Conservation (phyloP, 768 basidiomycete genomes). For the Candolleomyces aberdarensis region DNA sequence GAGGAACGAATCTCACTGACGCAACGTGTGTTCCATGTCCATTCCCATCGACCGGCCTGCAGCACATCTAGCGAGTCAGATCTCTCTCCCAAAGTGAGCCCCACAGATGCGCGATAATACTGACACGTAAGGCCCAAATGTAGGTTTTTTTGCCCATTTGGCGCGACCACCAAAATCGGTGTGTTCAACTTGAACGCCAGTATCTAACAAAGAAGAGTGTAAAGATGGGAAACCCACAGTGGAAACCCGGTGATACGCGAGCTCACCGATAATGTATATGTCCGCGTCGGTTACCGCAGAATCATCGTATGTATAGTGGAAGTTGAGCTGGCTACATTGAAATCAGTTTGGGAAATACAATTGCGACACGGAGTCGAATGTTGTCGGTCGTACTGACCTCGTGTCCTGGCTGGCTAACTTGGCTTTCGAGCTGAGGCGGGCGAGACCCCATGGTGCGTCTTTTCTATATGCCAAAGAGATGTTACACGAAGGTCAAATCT, state of each 20-base stretch:
- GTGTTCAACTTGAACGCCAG: slow-evolving; percentile 21
- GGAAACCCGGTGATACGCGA: too few relatives aligned
- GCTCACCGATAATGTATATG: slow-evolving; percentile 38
- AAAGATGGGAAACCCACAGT: not conserved
- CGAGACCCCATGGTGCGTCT: slow-evolving; percentile 32
- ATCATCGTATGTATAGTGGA: slow-evolving; percentile 21
- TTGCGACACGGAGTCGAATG: not conserved
- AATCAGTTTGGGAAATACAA: not conserved
- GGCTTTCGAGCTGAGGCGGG: slow-evolving; percentile 19
- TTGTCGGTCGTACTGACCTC: not conserved
- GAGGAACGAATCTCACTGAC: slow-evolving; percentile 1
- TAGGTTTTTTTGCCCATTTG: slow-evolving; percentile 27
- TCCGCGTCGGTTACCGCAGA: slow-evolving; percentile 29
- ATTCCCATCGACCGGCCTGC: slow-evolving; percentile 11
- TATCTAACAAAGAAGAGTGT: slow-evolving; percentile 15
- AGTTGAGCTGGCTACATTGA: slow-evolving; percentile 2
- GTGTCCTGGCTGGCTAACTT: not conserved
- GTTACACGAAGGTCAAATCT: not conserved
- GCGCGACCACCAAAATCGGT: slow-evolving; percentile 38
- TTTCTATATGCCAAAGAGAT: slow-evolving; percentile 12
- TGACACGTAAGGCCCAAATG: too few relatives aligned
- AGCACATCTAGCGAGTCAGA: slow-evolving; percentile 19
- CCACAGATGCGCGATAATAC: too few relatives aligned
- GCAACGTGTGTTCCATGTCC: slow-evolving; percentile 17
- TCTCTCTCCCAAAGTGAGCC: too few relatives aligned